phyloP scores from a whole-genome alignment of 148 eudicot species.

The Chenopodium berlandieri region DNA sequence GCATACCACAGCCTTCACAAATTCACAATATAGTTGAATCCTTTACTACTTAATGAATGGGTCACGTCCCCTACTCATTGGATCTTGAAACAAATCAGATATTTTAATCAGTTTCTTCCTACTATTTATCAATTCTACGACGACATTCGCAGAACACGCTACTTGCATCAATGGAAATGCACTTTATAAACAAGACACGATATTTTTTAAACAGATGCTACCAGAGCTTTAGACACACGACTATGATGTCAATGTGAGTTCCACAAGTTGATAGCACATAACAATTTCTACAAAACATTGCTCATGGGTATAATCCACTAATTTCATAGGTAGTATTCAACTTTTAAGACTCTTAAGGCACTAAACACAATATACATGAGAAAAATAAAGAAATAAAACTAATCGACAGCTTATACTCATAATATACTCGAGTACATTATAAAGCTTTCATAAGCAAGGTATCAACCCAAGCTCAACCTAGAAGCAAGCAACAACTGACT shows the following conservation, averaged over 20 bases:
- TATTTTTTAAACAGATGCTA: background rate
- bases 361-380: background rate
- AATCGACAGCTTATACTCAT: background rate
- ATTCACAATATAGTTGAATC: background rate
- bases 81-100: background rate
- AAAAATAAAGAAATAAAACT: background rate
- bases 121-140: too few species aligned
- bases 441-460: conserved; percentile 1
- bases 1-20: background rate
- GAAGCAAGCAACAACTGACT: background rate
- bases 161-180: background rate
- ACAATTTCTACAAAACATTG: background rate
- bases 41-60: background rate
- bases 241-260: background rate
- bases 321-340: background rate
- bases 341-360: background rate
- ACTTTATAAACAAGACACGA: background rate
- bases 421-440: background rate
- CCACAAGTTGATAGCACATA: background rate
- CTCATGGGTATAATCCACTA: background rate
- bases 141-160: background rate
- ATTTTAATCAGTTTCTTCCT: background rate
- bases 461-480: background rate
- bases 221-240: background rate
- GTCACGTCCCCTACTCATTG: background rate